Percentiles rank a stretch among this genome's conserved stretches.
Conservation (phyloP, 83 land plant genomes). For the Picea mariana region DNA sequence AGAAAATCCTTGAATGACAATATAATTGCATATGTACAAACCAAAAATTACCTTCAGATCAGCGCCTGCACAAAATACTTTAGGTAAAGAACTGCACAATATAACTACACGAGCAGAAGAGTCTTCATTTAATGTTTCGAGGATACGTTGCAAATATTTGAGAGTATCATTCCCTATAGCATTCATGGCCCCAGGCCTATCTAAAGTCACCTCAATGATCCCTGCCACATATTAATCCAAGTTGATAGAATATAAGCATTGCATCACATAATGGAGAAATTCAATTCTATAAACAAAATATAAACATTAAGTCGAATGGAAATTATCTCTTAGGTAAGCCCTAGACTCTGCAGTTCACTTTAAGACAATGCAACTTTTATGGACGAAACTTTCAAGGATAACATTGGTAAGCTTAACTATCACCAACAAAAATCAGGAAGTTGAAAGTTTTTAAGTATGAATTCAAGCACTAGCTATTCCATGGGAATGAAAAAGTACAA, state of each 20-base stretch:
- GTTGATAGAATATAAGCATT: background rate
- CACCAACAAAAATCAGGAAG: background rate
- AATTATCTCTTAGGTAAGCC: background rate
- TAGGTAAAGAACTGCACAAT: conserved; percentile 78
- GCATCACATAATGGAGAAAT: background rate
- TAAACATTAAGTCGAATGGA: background rate
- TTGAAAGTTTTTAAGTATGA: background rate
- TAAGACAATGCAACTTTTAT: background rate
- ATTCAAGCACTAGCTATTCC: background rate
- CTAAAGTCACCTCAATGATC: conserved; percentile 66
- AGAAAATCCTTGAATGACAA: background rate
- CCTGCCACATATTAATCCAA: conserved; percentile 47
- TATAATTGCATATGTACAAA: background rate
- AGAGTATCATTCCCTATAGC: conserved; percentile 84
- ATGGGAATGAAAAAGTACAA: background rate
- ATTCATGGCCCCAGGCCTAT: conserved; percentile 83
- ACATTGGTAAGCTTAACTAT: background rate
- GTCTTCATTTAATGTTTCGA: conserved; percentile 61
- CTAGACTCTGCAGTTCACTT: background rate
- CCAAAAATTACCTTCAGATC: conserved; percentile 80
- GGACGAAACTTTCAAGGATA: background rate
- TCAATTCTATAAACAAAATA: conserved; percentile 1
- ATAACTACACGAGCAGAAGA: conserved; percentile 61
- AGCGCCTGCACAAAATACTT: conserved; percentile 96
- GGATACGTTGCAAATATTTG: conserved; percentile 44